Evolutionary conservation across 2,329 filamentous ascomycete species (phyloP), one percentile per base, ranked within the genome.

Genomic region (Aspergillus sojae): DNA sequence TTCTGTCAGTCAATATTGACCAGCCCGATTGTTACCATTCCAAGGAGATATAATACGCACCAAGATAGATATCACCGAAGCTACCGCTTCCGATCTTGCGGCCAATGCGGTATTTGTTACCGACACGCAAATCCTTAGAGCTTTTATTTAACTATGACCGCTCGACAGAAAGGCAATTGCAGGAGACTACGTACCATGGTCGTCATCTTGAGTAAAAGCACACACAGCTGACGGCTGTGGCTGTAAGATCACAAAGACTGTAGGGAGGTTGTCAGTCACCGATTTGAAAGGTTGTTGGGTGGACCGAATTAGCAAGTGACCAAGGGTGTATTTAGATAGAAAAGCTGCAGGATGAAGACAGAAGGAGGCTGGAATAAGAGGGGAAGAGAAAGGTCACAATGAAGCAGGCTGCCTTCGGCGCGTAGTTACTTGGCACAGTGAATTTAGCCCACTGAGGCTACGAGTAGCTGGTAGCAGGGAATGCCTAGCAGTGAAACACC

Each of bases 51-150:
- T 28, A 58, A 52, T 55, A 72, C 85, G 71, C 80, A 90, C 88
- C 88, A 60, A 98, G 89, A 82, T 98, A 99, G 78, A 99, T 98
- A 75, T 98, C 95, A 84, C 95, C 95, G 80, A 99, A 99, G 76
- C 90, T 94, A 72, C 95, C 95, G 72, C 93, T 97, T 73, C 95
- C 95, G 76, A 99, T 99, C 88, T 99, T 99, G 75, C 95, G 93
- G 80, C 95, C 95, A 81, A 99, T 98, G 75, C 95, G 93, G 89
- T 99, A 99, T 79, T 99, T 98, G 82, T 98, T 98, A 82, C 95
- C 95, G 82, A 99, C 95, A 77, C 95, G 93, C 75, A 99, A 89
- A 88, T 99, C 95, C 94, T 98, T 75, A n/a, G 34, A n/a, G 58
- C 19, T 32, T 43, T 58, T 62, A 69, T 74, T 54, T 74, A 69